These are phyloP conservation scores for Chenopodium formosanum DNA, from an alignment of 148 eudicot genomes.

Conservation along the genomic window DNA sequence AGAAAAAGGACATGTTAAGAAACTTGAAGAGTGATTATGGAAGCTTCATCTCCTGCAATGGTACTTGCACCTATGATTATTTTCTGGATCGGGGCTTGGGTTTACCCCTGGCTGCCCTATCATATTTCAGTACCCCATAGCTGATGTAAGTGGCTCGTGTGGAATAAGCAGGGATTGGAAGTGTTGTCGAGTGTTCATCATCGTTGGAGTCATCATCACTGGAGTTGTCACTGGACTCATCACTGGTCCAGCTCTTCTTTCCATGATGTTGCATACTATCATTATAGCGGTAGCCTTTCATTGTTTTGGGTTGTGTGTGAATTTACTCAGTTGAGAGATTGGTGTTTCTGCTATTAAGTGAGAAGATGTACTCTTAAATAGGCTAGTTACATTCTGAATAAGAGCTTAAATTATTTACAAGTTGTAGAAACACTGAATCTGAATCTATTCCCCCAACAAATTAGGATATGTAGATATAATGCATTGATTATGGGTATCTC, in stretches of 20 bases:
- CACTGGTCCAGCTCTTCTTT: background rate
- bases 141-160: slow-evolving; percentile 1
- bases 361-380: slow-evolving; percentile 13
- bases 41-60: background rate
- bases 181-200: background rate
- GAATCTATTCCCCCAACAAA: slow-evolving; percentile 11
- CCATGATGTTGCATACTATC: background rate
- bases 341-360: background rate
- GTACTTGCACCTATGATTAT: background rate
- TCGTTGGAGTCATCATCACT: background rate
- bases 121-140: background rate
- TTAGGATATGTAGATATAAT: background rate
- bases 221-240: background rate
- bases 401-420: background rate
- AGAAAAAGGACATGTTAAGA: background rate
- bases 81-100: slow-evolving; percentile 5
- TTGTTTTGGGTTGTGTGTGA: background rate
- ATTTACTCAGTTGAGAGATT: background rate
- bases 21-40: background rate
- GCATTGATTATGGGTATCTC: background rate
- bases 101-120: background rate
- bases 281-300: background rate
- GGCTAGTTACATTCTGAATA: background rate
- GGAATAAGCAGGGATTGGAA: background rate
- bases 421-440: slow-evolving; percentile 1